Base-by-base conservation (phyloP, 495 filamentous ascomycete genomes). In the Penicillium antarcticum region DNA sequence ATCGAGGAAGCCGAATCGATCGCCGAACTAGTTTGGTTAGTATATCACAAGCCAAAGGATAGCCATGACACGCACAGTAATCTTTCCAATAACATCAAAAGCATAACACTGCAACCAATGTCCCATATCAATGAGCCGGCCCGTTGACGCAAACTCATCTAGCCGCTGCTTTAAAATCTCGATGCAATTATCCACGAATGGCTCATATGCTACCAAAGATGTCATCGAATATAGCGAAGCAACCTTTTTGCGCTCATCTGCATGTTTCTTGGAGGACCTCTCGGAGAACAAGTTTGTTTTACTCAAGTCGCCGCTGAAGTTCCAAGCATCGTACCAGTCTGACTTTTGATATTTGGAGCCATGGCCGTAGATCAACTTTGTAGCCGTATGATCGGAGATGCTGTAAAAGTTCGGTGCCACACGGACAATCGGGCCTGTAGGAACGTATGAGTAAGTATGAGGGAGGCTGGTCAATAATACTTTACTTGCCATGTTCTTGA, bases 71-170 rank as follows among this genome's bases (percentile, higher is more conserved):
- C 21, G 23, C 48, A 60, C 42, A n/a, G 80, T 82, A 53, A 85
- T 80, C 53, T 82, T 75, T 21, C 78, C 78, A 51, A 84, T 82
- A 2, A 80, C 75, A 43, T 80, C 78, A 51, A 77, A 80, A 1
- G 76, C 75, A 48, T 73, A 81, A 32, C 61, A 78, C 48, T 76
- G 75, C 29, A 78, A 37, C 72, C 73, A 77, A 45, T 52, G 51
- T 4, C 29, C 32, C 16, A 62, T 32, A 41, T 58, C 51, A 11
- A 56, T 32, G 0, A 10, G 7, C 2, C 17, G 14, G 4, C 24
- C 44, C 5, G 23, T 14, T 13, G 38, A n/a, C 1, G 33, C 16
- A 26, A 69, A 49, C 26, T 71, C 62, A 1, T 44, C 40, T n/a
- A 79, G 49, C 7, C 67, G 66, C 23, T 58, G 37, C 17, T 17